phyloP scores from a whole-genome alignment of 2,329 filamentous ascomycete species.

The Nemania abortiva region DNA sequence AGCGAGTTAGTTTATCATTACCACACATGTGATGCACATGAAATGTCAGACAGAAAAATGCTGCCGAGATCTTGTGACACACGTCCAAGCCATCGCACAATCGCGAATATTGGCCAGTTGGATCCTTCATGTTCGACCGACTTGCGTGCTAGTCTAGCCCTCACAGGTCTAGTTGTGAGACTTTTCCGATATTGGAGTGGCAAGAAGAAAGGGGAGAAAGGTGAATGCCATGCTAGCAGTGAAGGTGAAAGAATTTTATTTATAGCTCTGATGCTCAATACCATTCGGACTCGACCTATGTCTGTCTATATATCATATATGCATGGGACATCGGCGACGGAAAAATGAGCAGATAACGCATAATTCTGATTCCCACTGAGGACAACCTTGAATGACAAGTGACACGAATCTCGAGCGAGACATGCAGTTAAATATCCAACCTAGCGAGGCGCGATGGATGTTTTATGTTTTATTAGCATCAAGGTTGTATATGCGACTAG shows the following conservation, averaged over 20 bases:
- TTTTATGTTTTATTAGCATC: background rate
- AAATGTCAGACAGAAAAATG: conserved; percentile 32
- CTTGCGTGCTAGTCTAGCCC: background rate
- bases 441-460: background rate
- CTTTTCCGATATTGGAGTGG: background rate
- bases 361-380: background rate
- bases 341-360: background rate
- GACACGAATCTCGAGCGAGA: background rate
- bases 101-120: conserved; percentile 18
- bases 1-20: background rate
- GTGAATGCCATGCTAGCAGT: background rate
- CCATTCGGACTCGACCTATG: background rate
- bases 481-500: too few relatives aligned
- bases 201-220: background rate
- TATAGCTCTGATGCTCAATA: background rate
- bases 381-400: background rate
- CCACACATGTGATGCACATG: conserved; percentile 35
- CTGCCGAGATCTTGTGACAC: conserved; percentile 32
- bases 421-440: background rate
- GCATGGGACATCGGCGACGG: background rate
- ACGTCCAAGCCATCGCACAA: conserved; percentile 20
- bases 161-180: conserved; percentile 10
- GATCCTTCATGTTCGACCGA: too few relatives aligned
- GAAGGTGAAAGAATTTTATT: background rate
- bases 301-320: background rate